Evolutionary conservation across 768 basidiomycete genomes (phyloP), one percentile per base, ranked within the genome.

Genomic region (Mycena filopes): DNA sequence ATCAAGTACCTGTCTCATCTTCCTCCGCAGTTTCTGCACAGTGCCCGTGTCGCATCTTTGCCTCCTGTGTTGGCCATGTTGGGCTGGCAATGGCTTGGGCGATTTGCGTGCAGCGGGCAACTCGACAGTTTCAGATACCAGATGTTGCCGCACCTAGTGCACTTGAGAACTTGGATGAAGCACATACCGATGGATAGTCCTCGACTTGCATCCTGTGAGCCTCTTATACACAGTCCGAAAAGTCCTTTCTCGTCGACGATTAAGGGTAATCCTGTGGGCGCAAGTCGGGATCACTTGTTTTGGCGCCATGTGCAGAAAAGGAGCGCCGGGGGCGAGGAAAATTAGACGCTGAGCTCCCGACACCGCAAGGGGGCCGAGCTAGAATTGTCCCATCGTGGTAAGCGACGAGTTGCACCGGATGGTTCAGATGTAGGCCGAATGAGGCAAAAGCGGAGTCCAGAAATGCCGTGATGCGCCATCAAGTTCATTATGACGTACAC

Each of bases 351-450:
- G 36, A n/a, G n/a, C n/a, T n/a, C n/a, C n/a, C n/a, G n/a, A n/a
- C n/a, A n/a, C n/a, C n/a, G n/a, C n/a, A n/a, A n/a, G n/a, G n/a
- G n/a, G n/a, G n/a, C n/a, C 9, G 2, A 36, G 36, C 36, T 36
- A 21, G 47, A 47, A 62, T 40, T 55, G 36, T 8, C 60, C 50
- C n/a, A 40, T 38, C n/a, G 53, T 41, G 28, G 45, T 6, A 11
- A 41, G 50, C 23, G 46, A 5, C 11, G 4, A 36, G 46, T 61
- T 46, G 7, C 2, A 25, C 40, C 40, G 26, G n/a, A n/a, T n/a
- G n/a, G n/a, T n/a, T n/a, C n/a, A 36, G 48, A 41, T 50, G 1
- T 12, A 28, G 18, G 36, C n/a, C 21, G 2, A 33, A 60, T 15
- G 26, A 21, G 40, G 38, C 11, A 10, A 60, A 51, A 51, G 42